Evolutionary conservation across 306 rosid genomes (phyloP).

Genomic region (Pyrus betulifolia): DNA sequence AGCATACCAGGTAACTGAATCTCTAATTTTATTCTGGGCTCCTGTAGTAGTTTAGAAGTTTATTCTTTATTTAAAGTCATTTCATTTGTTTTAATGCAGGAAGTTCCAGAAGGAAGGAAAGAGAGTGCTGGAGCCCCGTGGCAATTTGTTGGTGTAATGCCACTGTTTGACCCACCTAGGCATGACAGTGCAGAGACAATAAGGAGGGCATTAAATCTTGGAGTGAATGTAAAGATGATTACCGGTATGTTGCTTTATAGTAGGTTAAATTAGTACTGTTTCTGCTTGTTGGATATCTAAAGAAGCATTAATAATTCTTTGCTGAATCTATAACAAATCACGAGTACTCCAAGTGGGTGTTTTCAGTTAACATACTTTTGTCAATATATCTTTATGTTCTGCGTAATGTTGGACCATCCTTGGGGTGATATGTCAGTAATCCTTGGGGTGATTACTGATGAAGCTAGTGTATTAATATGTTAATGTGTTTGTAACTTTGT

Average conservation of each 20-base stretch:
- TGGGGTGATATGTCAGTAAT: not conserved
- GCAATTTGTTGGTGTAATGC: conserved; percentile 92
- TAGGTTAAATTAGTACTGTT: conserved; percentile 1
- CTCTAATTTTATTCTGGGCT: not conserved
- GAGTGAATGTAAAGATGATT: conserved; percentile 98
- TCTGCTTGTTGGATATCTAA: not conserved
- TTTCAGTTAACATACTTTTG: not conserved
- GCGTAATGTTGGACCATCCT: not conserved
- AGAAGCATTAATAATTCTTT: not conserved
- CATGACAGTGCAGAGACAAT: conserved; percentile 99
- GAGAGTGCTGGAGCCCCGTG: conserved; percentile 94
- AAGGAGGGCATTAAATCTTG: conserved; percentile 89
- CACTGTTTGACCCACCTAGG: conserved; percentile 97
- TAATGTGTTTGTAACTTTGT: not conserved
- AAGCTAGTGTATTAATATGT: too few species aligned
- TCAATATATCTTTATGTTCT: not conserved
- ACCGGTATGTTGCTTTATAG: conserved; percentile 48
- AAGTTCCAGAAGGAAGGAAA: conserved; percentile 88
- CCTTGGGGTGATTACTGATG: not conserved
- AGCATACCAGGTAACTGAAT: conserved; percentile 69
- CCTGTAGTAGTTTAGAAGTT: not conserved
- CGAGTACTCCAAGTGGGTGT: not conserved
- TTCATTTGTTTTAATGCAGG: conserved; percentile 41
- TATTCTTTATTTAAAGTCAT: not conserved
- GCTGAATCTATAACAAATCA: not conserved